A percentile compares a stretch with the other conserved stretches of the same genome.
These are phyloP conservation scores for Penicillium sp. DNA, from an alignment of 2,329 filamentous ascomycete species.

Conservation along the genomic window DNA sequence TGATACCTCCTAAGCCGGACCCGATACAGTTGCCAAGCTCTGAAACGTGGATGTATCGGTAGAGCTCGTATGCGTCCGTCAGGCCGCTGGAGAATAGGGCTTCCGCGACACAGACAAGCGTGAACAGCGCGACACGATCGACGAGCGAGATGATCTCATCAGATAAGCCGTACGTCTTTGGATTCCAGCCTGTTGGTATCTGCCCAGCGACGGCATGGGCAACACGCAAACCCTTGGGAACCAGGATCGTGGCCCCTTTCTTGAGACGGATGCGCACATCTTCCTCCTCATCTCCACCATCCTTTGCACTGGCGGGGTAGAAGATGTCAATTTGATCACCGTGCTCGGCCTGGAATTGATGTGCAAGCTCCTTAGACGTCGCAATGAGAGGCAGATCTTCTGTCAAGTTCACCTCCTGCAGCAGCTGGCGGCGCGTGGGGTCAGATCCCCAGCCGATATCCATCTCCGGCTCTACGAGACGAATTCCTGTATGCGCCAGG, in stretches of 20 bases:
- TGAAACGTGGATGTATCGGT: constrained; percentile 96
- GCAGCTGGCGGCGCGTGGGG: too few species aligned
- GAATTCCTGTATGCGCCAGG: constrained; percentile 92
- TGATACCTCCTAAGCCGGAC: constrained; percentile 83
- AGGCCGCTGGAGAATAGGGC: constrained; percentile 81
- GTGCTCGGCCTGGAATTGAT: too few species aligned
- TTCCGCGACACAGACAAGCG: neutral
- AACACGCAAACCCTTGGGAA: neutral
- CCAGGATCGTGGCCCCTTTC: neutral
- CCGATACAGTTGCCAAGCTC: constrained; percentile 96
- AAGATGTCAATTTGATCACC: too few species aligned
- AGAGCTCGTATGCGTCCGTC: constrained; percentile 97
- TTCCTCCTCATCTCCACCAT: too few species aligned
- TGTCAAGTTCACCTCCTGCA: too few species aligned
- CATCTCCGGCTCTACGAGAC: constrained; percentile 85
- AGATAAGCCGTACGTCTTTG: neutral
- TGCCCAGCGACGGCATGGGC: neutral
- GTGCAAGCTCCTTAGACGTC: too few species aligned
- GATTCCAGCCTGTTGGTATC: neutral
- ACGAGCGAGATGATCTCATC: constrained; percentile 1
- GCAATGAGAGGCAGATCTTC: too few species aligned
- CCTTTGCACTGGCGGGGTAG: too few species aligned
- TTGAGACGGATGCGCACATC: neutral
- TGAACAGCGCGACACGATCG: neutral
- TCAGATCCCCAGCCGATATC: too few species aligned